These are phyloP conservation scores for Rugonectria rugulosa DNA, from an alignment of 2,329 filamentous ascomycete genomes.

Conservation along the genomic window DNA sequence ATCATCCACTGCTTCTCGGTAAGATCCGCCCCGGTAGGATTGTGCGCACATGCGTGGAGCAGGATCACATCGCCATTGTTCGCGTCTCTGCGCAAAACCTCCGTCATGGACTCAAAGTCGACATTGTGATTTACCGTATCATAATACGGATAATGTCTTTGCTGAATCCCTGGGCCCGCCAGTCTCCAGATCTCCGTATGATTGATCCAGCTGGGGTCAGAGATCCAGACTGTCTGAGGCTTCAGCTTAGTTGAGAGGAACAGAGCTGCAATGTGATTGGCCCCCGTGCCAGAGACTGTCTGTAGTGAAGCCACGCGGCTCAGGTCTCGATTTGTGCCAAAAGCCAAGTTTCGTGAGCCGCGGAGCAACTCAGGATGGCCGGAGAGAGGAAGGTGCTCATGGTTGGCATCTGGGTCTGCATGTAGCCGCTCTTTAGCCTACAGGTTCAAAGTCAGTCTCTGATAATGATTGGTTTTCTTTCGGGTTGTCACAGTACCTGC, in stretches of 20 bases:
- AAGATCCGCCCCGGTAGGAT: conserved; percentile 48
- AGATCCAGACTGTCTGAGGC: conserved; percentile 84
- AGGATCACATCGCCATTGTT: conserved; percentile 42
- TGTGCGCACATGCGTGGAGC: conserved; percentile 49
- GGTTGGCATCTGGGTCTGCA: neutral
- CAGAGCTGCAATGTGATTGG: conserved; percentile 88
- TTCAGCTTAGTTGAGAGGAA: conserved; percentile 91
- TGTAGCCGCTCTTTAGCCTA: neutral
- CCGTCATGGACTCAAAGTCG: conserved; percentile 42
- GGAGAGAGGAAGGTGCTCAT: neutral
- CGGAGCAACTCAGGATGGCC: neutral
- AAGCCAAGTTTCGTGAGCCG: neutral
- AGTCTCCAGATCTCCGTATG: conserved; percentile 98
- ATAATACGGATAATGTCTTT: conserved; percentile 44
- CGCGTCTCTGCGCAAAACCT: conserved; percentile 34
- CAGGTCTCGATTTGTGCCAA: neutral
- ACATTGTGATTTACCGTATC: conserved; percentile 32
- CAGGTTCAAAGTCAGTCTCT: neutral
- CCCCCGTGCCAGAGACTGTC: conserved; percentile 96
- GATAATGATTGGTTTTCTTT: neutral
- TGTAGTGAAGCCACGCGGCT: conserved; percentile 67
- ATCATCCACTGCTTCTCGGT: conserved; percentile 43
- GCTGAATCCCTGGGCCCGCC: conserved; percentile 67
- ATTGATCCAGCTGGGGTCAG: conserved; percentile 96
- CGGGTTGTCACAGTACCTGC: neutral